Base-by-base conservation (phyloP, 768 basidiomycete species). In the Phlegmacium glaucopus region DNA sequence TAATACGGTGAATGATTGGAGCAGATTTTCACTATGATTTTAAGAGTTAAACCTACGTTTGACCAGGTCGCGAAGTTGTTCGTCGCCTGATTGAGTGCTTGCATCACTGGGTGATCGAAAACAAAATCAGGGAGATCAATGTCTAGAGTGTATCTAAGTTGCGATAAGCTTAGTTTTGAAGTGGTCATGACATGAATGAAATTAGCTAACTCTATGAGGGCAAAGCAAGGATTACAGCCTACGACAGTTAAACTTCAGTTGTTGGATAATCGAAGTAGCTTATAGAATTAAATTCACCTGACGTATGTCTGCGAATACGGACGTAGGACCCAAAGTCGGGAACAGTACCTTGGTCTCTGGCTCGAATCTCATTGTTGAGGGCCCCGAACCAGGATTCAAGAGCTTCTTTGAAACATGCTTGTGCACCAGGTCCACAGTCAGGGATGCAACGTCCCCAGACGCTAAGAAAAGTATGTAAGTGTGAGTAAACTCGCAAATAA, bases 31-130 rank as follows among this genome's bases (percentile, higher is more conserved):
- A 27, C 32, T 41, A 41, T 29, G 49, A 26, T 28, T 10, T 29
- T 27, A 9, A 40, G n/a, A 16, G 39, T 40, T 47, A n/a, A 37
- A 58, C 80, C 58, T 63, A 87, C 87, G 59, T 90, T 90, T 15
- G 87, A 87, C 86, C 85, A 88, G n/a, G 85, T 81, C 45, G 89
- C 84, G 45, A 90, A 71, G 54, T 90, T 87, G 50, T 90, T 90
- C 15, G 87, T 74, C 15, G 79, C 75, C 57, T 87, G 79, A 42
- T 80, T 80, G 45, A 90, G 72, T 44, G 75, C 74, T 44, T 62
- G 65, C 16, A 90, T 75, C 44, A 79, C 58, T 3, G 83, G 83
- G 59, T 89, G 76, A 9, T 83, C 77, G 61, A 80, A 79, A 28
- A 89, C 85, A 49, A 69, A 77, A 54, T 87, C 83, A 1, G 88